Base-by-base conservation (phyloP, 2,329 filamentous ascomycete genomes). In the Fusarium sp. region DNA sequence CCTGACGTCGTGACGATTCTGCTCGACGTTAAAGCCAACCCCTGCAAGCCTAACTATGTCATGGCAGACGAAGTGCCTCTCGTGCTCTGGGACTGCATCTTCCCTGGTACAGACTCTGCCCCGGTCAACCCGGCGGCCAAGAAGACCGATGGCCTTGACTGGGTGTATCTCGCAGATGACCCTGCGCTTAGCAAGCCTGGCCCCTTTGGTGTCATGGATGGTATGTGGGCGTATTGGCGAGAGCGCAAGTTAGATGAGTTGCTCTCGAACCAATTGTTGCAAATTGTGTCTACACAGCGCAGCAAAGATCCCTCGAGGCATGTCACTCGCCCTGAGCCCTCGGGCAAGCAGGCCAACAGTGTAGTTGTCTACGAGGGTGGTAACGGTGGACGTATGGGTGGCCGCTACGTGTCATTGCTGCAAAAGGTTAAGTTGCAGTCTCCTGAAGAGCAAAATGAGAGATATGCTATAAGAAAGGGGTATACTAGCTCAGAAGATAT, bases 81-180 rank as follows among this genome's bases (percentile, higher is more conserved):
- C 14, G 96, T 98, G 22, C 89, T 99, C 11, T 98, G 95, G 95
- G 94, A 98, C 83, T 98, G 95, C 82, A 87, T 97, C 38, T 99
- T 98, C 81, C 94, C 94, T 0, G 83, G 83, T 7, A 72, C 71
- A 42, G 76, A 79, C 20, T 81, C 83, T 51, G 79, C 80, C 3
- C 81, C 84, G 50, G 75, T 78, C 20, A 59, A 75, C 1, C 69
- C 69, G 4, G 55, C 76, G 20, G 73, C 73, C 41, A 78, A 73
- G 79, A 84, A 75, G 54, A 56, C 65, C 44, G 91, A 96, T 79
- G 86, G 87, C 1, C 79, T 98, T 62, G 80, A 91, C 24, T 99
- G 96, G 95, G 81, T 95, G 0, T 93, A 95, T 81, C 87, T 93
- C 4, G 93, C 93, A 47, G 93, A 95, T 71, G 88, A 91, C 42